A percentile compares a stretch with the other conserved stretches of the same genome.
Evolutionary conservation across 257 asterid species (phyloP).

Genomic region (Pogostemon cablin): DNA sequence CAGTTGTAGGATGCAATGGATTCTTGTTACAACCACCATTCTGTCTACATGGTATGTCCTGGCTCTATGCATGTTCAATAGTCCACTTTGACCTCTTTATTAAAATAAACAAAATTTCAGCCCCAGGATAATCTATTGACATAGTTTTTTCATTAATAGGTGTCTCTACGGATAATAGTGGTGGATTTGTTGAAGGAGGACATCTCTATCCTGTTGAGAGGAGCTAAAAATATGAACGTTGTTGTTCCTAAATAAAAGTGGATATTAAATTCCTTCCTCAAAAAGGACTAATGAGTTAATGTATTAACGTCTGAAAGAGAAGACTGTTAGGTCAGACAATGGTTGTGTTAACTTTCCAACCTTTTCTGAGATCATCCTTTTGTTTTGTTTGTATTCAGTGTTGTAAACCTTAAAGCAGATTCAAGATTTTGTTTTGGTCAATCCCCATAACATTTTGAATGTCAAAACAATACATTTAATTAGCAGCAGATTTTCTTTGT

Average conservation of each 20-base stretch:
- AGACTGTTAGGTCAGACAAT: constrained; percentile 23
- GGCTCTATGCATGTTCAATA: constrained; percentile 30
- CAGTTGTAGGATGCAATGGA: constrained; percentile 51
- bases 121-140: constrained; percentile 38
- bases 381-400: constrained; percentile 12
- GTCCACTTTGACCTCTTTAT: constrained; percentile 37
- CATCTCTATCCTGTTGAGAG: constrained; percentile 37
- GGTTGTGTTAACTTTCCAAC: constrained; percentile 28
- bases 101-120: constrained; percentile 26
- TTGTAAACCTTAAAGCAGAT: constrained; percentile 27
- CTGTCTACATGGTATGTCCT: constrained; percentile 48
- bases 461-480: constrained; percentile 16
- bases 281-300: constrained; percentile 33
- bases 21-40: constrained; percentile 46
- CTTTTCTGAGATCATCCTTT: constrained; percentile 31
- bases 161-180: constrained; percentile 43
- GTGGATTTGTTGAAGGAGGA: constrained; percentile 47
- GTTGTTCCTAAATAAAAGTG: constrained; percentile 23
- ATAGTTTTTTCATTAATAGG: constrained; percentile 46
- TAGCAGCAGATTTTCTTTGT: constrained; percentile 12
- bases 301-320: constrained; percentile 32
- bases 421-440: constrained; percentile 27
- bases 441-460: constrained; percentile 2
- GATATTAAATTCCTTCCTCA: constrained; percentile 20
- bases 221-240: constrained; percentile 27